Evolutionary conservation across 2,329 filamentous ascomycete species (phyloP).

Genomic region (Camillea tinctor): DNA sequence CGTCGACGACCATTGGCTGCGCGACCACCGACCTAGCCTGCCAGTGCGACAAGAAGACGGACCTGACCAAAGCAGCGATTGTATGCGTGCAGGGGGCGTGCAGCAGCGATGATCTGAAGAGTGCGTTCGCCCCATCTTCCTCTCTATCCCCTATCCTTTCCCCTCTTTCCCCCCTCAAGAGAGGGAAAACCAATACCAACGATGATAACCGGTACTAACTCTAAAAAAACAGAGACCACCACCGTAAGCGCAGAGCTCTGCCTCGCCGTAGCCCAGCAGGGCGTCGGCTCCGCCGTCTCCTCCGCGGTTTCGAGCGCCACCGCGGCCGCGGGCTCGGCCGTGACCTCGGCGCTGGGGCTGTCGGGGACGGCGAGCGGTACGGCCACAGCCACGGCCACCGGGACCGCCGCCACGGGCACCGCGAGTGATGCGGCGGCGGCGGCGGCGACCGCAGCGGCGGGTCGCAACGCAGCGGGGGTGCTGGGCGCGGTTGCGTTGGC

Average conservation of each 20-base stretch:
- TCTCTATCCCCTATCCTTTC: neutral
- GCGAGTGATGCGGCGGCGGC: too few species aligned
- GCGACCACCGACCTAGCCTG: slow-evolving; percentile 35
- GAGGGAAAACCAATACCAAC: neutral
- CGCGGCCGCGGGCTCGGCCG: slow-evolving; percentile 1
- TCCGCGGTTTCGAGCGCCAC: slow-evolving; percentile 9
- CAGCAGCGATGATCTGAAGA: slow-evolving; percentile 33
- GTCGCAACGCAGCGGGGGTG: slow-evolving; percentile 20
- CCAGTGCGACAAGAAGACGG: slow-evolving; percentile 37
- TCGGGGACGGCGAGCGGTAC: slow-evolving; percentile 10
- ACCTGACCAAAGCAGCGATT: slow-evolving; percentile 34
- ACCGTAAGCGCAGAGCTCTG: slow-evolving; percentile 28
- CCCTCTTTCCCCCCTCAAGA: neutral
- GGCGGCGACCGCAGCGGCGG: too few species aligned
- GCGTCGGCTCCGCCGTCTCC: slow-evolving; percentile 11
- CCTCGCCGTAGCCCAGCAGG: slow-evolving; percentile 13
- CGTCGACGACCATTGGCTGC: slow-evolving; percentile 35
- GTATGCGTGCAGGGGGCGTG: slow-evolving; percentile 38
- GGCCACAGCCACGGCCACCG: slow-evolving; percentile 18
- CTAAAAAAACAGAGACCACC: slow-evolving; percentile 18
- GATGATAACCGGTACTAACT: too few species aligned
- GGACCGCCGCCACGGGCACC: too few species aligned
- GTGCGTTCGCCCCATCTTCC: too few species aligned
- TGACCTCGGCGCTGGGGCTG: slow-evolving; percentile 10
- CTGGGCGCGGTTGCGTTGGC: slow-evolving; percentile 31